Conservation (phyloP, 2,329 filamentous ascomycete genomes). For the Penicillium sp. region DNA sequence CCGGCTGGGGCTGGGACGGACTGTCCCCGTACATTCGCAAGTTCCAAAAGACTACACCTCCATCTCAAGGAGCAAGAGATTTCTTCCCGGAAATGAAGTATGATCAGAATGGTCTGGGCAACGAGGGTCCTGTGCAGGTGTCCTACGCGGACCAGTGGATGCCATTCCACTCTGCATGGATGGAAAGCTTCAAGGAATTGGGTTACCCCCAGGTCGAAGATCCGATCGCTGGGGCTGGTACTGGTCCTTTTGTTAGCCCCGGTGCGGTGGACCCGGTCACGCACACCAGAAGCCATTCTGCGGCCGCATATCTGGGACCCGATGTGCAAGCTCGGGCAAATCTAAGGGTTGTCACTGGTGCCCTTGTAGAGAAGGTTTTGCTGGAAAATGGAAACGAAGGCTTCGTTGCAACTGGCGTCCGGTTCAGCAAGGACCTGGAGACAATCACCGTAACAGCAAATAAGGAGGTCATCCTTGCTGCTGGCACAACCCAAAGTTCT, state of each 20-base stretch:
- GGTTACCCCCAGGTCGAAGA: conserved; percentile 24
- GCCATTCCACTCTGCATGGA: conserved; percentile 17
- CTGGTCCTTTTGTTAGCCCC: conserved; percentile 41
- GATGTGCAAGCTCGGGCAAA: conserved; percentile 45
- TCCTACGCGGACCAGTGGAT: conserved; percentile 17
- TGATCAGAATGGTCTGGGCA: conserved; percentile 13
- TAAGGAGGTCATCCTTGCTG: conserved; percentile 60
- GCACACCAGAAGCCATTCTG: conserved; percentile 40
- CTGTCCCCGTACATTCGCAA: conserved; percentile 54
- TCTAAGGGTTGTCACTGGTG: conserved; percentile 48
- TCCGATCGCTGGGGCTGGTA: conserved; percentile 39
- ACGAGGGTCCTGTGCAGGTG: conserved; percentile 6
- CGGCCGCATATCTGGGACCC: conserved; percentile 41
- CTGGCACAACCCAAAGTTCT: conserved; percentile 58
- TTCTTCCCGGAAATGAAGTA: conserved; percentile 16
- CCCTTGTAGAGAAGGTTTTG: conserved; percentile 49
- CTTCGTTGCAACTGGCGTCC: conserved; percentile 18
- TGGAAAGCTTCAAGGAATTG: conserved; percentile 13
- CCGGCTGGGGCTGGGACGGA: conserved; percentile 47
- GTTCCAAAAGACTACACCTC: conserved; percentile 30
- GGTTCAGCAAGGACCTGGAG: conserved; percentile 19
- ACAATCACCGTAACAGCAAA: conserved; percentile 11
- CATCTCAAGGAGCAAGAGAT: conserved; percentile 23
- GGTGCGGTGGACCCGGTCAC: conserved; percentile 34
- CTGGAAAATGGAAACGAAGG: conserved; percentile 30